Base-by-base conservation (phyloP, 2,329 filamentous ascomycete species). In the Blumeria graminis region DNA sequence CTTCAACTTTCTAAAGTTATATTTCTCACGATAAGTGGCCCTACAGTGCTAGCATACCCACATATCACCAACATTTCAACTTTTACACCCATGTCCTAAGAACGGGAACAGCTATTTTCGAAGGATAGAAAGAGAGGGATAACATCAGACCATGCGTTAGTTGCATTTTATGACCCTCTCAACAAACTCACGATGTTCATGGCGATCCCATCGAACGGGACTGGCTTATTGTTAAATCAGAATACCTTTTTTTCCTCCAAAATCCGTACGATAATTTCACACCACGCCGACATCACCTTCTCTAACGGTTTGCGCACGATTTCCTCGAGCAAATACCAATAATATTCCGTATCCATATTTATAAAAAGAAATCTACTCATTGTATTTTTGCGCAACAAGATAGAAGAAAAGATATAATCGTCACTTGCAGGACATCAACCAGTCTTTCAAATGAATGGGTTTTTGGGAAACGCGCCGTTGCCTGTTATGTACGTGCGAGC, bases 401-500 rank as follows among this genome's bases (percentile, higher is more conserved):
- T 22, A 22, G 11, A 13, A 22, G 13, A 2, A 28, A 48, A 28
- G 16, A 2, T 28, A 6, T 28, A 7, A 48, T 28, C 13, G 9
- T 9, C 33, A 14, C 33, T 8, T 28, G 16, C 13, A 48, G 6
- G 5, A 11, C 22, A 16, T 28, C 33, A 18, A 63, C 62, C 62
- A 58, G 60, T 63, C 57, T 62, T 63, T 56, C 60, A 62, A 64
- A 82, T 82, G 78, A 81, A 81, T 68, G 76, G 77, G 61, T 71
- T 80, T 61, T 71, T 77, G 63, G 74, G 75, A 60, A 74, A 76
- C 61, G 72, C 77, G 65, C 76, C 78, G 58, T 74, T 74, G 59
- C 77, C 79, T 67, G 79, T 81, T 66, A 82, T 95, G 74, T 96
- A 92, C 68, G 92, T 98, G 65, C 84, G 88, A 66, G 92, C 92